Conservation (phyloP, 805 yeast species). For the Candida wancherniae region DNA sequence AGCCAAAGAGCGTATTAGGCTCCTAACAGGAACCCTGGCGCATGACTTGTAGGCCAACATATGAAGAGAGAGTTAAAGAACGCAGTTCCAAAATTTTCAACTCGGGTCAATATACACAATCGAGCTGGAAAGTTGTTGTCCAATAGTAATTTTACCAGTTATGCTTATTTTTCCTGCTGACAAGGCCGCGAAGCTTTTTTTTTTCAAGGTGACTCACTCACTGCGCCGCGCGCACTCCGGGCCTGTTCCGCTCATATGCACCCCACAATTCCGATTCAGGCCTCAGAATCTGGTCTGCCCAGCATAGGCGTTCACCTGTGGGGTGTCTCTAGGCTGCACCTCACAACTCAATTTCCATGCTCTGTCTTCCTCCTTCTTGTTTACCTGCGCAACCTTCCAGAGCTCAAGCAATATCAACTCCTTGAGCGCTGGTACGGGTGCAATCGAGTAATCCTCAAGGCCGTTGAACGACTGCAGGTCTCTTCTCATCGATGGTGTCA, state of each 20-base stretch:
- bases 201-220: no score
- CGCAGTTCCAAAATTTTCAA: no score
- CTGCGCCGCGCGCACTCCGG: no score
- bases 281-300: no score
- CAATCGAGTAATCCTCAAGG: conserved; percentile 35
- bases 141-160: conserved; percentile 8
- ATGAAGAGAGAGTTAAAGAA: not conserved
- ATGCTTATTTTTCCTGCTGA: conserved; percentile 13
- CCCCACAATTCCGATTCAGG: no score
- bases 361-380: conserved; percentile 58
- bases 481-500: conserved; percentile 10
- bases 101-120: conserved; percentile 1
- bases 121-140: conserved; percentile 7
- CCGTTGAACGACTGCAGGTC: conserved; percentile 6
- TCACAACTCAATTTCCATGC: conserved; percentile 68
- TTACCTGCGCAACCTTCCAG: conserved; percentile 63
- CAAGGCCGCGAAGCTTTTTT: no score
- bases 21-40: conserved; percentile 7
- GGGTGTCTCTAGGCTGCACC: conserved; percentile 47
- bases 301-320: no score
- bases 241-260: no score
- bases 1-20: conserved; percentile 25
- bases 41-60: conserved; percentile 16
- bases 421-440: conserved; percentile 42
- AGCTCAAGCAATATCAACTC: conserved; percentile 63